Conservation (phyloP, 805 yeast species). For the Candida chilensis region DNA sequence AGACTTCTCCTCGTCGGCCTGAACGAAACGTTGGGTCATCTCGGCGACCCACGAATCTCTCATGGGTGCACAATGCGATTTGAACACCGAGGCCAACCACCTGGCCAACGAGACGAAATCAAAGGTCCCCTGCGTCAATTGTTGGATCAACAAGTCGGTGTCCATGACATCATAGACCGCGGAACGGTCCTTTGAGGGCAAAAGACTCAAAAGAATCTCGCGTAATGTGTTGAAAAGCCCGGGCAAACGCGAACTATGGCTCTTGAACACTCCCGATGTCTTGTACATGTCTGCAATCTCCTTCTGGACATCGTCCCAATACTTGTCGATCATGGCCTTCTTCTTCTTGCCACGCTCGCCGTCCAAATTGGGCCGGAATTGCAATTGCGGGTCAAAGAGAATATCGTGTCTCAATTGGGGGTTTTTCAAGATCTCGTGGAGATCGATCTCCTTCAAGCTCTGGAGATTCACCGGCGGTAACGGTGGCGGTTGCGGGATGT, state of each 20-base stretch:
- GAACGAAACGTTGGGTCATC: constrained; percentile 54
- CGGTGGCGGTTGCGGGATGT: constrained; percentile 27
- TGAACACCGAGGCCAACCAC: constrained; percentile 73
- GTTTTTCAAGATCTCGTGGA: constrained; percentile 81
- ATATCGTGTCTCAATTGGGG: constrained; percentile 93
- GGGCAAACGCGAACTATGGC: constrained; percentile 41
- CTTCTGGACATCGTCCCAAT: constrained; percentile 69
- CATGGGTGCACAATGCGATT: constrained; percentile 94
- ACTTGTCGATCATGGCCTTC: constrained; percentile 65
- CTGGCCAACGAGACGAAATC: constrained; percentile 62
- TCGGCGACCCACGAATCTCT: constrained; percentile 84
- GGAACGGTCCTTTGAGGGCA: constrained; percentile 69
- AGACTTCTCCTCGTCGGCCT: constrained; percentile 37
- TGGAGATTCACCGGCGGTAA: constrained; percentile 80
- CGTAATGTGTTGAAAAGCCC: constrained; percentile 69
- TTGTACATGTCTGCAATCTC: constrained; percentile 47
- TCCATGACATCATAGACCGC: constrained; percentile 68
- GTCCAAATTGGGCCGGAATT: constrained; percentile 84
- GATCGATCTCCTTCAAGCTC: constrained; percentile 76
- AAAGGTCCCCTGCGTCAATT: constrained; percentile 59
- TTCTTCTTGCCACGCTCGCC: constrained; percentile 85
- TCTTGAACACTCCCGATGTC: constrained; percentile 9
- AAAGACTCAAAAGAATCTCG: constrained; percentile 62
- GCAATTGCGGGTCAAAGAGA: constrained; percentile 83
- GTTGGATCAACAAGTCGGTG: constrained; percentile 67